phyloP scores from a whole-genome alignment of 768 basidiomycete genomes.

The Porpolomopsis calyptriformis region DNA sequence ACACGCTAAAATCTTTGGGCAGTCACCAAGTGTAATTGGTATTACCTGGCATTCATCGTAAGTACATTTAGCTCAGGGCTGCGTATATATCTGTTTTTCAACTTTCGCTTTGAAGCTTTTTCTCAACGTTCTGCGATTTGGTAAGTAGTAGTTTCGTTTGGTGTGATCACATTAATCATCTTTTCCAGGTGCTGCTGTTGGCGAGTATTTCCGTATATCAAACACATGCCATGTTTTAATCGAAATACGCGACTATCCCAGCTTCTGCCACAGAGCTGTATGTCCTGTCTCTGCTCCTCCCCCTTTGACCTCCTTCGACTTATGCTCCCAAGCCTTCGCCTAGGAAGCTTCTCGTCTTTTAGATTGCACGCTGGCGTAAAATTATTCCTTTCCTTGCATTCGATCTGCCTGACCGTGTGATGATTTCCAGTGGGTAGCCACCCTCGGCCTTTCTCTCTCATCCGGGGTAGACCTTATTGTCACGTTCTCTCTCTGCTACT shows the following conservation, averaged over 20 bases:
- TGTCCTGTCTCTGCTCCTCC: neutral
- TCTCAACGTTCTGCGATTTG: neutral
- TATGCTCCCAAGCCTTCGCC: neutral
- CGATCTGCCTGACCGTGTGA: neutral
- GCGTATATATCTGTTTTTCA: neutral
- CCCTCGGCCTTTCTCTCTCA: neutral
- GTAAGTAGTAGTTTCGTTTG: neutral
- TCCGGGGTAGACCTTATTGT: neutral
- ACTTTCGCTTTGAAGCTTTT: neutral
- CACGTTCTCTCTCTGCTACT: neutral
- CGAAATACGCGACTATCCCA: neutral
- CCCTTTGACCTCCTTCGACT: neutral
- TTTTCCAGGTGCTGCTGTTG: neutral
- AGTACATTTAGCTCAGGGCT: constrained; percentile 2
- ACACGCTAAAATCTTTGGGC: constrained; percentile 2
- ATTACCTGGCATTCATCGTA: constrained; percentile 25
- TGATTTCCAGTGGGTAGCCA: neutral
- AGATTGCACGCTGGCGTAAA: neutral
- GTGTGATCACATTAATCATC: neutral
- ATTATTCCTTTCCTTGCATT: neutral
- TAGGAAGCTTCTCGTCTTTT: neutral
- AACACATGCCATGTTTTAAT: neutral
- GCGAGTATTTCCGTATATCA: neutral
- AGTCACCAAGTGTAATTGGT: constrained; percentile 28
- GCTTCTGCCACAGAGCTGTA: neutral